Conservation (phyloP, 2,329 filamentous ascomycete genomes). For the Penicillium brevicompactum region DNA sequence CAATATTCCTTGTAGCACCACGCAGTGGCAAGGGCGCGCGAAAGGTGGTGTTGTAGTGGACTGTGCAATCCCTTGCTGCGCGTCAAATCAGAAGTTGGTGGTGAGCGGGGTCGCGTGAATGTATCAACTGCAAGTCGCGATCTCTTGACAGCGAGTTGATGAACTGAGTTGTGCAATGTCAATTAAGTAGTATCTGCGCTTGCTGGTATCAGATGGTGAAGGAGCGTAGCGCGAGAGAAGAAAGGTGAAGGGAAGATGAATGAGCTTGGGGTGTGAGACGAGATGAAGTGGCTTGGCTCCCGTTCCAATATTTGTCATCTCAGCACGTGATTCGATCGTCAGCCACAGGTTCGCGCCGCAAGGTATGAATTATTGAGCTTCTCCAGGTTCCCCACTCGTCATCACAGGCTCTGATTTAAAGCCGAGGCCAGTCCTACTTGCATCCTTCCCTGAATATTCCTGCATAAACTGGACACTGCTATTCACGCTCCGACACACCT, state of each 20-base stretch:
- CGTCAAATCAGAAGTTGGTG: slow-evolving; percentile 27
- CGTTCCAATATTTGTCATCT: slow-evolving; percentile 5
- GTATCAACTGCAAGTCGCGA: slow-evolving; percentile 1
- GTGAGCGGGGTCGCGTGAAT: slow-evolving; percentile 34
- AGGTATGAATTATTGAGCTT: slow-evolving; percentile 20
- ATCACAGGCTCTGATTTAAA: slow-evolving; percentile 23
- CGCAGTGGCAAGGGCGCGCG: slow-evolving; percentile 19
- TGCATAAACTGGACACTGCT: not conserved
- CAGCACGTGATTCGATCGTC: slow-evolving; percentile 6
- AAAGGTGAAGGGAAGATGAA: slow-evolving; percentile 2
- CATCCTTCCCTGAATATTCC: slow-evolving; percentile 1
- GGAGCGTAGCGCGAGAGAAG: not conserved
- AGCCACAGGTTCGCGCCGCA: slow-evolving; percentile 14
- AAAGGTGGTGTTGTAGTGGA: slow-evolving; percentile 16
- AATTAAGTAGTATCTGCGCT: not conserved
- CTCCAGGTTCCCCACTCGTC: slow-evolving; percentile 28
- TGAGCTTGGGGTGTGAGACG: not conserved
- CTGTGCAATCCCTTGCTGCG: slow-evolving; percentile 30
- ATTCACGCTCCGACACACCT: not conserved
- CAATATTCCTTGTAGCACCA: slow-evolving; percentile 12
- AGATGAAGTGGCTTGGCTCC: slow-evolving; percentile 3
- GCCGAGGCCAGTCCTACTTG: slow-evolving; percentile 11
- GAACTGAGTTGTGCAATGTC: not conserved
- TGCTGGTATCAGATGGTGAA: not conserved
- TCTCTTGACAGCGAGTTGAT: not conserved